Evolutionary conservation across 202 grass and related monocot species (phyloP).

Genomic region (Setaria viridis): DNA sequence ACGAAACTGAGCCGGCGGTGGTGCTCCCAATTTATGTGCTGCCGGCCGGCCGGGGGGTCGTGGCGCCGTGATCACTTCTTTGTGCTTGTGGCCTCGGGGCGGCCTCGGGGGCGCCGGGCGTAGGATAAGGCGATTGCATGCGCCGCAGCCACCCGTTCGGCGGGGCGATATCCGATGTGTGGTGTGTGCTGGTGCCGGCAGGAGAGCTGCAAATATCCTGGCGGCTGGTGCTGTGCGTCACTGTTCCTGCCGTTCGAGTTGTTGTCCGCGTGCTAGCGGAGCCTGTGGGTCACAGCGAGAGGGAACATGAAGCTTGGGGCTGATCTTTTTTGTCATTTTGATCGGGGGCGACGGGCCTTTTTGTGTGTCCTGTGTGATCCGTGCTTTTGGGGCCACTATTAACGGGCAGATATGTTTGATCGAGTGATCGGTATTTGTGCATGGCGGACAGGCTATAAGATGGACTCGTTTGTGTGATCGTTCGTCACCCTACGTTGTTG

Average conservation of each 20-base stretch:
- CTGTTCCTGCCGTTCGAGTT: background rate
- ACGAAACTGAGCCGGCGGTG: slow-evolving; percentile 9
- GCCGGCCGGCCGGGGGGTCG: background rate
- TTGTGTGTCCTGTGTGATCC: background rate
- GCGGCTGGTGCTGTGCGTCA: background rate
- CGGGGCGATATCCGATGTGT: slow-evolving; percentile 39
- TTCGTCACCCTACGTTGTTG: background rate
- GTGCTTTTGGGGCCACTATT: slow-evolving; percentile 2
- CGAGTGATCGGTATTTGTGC: background rate
- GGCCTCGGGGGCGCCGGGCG: background rate
- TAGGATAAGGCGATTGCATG: slow-evolving; percentile 59
- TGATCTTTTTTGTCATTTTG: slow-evolving; percentile 12
- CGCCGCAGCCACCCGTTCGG: slow-evolving; percentile 59
- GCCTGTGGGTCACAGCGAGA: background rate
- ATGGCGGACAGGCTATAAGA: background rate
- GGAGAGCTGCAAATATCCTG: background rate
- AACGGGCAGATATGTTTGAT: background rate
- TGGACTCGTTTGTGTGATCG: background rate
- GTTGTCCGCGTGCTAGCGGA: background rate
- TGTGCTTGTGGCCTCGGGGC: slow-evolving; percentile 32
- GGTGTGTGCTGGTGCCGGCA: background rate
- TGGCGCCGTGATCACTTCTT: slow-evolving; percentile 32
- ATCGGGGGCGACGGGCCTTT: background rate
- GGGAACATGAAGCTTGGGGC: background rate
- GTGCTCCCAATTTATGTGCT: slow-evolving; percentile 37